Percentiles rank a stretch among this genome's conserved stretches.
phyloP scores from a whole-genome alignment of 2,329 filamentous ascomycete species.

The Penicillium sp. region DNA sequence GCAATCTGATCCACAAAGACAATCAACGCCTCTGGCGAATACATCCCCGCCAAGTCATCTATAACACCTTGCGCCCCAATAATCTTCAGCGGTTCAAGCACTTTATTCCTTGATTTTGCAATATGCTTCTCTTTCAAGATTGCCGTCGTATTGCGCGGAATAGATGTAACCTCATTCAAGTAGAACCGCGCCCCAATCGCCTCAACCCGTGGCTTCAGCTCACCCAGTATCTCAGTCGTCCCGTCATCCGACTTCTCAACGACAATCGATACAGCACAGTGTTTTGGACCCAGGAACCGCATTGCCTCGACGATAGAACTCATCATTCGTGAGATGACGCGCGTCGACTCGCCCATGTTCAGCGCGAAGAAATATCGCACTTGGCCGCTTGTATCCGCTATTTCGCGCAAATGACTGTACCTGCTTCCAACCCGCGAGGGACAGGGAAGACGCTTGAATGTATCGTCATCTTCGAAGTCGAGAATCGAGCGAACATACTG shows the following conservation, averaged over 20 bases:
- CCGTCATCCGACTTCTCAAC: background rate
- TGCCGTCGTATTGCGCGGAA: too few relatives aligned
- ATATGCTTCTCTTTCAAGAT: slow-evolving; percentile 9
- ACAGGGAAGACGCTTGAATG: slow-evolving; percentile 1
- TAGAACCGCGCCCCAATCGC: slow-evolving; percentile 23
- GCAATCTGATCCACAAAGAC: slow-evolving; percentile 30
- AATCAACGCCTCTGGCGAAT: slow-evolving; percentile 43
- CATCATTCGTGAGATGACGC: slow-evolving; percentile 51
- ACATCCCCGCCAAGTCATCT: slow-evolving; percentile 21
- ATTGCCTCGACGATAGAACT: slow-evolving; percentile 48
- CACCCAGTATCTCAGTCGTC: slow-evolving; percentile 44
- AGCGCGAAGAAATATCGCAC: slow-evolving; percentile 53
- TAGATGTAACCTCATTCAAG: slow-evolving; percentile 1
- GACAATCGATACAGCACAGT: slow-evolving; percentile 49
- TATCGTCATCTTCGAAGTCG: slow-evolving; percentile 2
- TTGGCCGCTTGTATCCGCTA: background rate
- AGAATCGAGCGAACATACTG: slow-evolving; percentile 4
- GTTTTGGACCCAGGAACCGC: slow-evolving; percentile 50
- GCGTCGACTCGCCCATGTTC: slow-evolving; percentile 48
- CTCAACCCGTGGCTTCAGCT: slow-evolving; percentile 42
- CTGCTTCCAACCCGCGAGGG: slow-evolving; percentile 2
- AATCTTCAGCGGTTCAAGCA: slow-evolving; percentile 4
- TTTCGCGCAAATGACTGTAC: slow-evolving; percentile 2
- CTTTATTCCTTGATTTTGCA: slow-evolving; percentile 6
- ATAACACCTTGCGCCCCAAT: slow-evolving; percentile 31